Evolutionary conservation across 441 rosid genomes (phyloP).

Genomic region (Pelargonium hybrid): DNA sequence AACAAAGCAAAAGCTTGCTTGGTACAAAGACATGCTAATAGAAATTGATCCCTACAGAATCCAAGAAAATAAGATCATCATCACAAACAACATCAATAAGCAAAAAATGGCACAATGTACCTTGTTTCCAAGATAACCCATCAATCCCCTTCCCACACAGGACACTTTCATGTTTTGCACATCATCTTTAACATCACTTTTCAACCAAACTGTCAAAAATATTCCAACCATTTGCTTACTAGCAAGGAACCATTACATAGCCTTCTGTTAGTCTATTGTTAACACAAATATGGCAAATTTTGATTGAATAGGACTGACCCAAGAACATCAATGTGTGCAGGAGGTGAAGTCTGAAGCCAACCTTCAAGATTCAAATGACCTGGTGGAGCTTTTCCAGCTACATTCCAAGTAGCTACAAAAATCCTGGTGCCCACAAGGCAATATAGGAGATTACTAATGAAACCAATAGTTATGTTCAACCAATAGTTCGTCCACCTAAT

Average conservation of each 20-base stretch:
- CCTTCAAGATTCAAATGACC: conserved; percentile 58
- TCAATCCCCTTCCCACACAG: conserved; percentile 89
- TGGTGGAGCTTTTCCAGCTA: conserved; percentile 70
- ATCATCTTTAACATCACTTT: conserved; percentile 66
- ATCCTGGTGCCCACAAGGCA: conserved; percentile 22
- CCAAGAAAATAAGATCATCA: conserved; percentile 18
- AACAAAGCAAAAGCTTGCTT: conserved; percentile 94
- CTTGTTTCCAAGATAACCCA: conserved; percentile 99
- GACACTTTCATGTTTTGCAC: conserved; percentile 88
- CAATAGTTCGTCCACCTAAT: conserved; percentile 24
- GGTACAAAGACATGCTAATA: conserved; percentile 91
- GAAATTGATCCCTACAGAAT: conserved; percentile 90
- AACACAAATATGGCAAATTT: not conserved
- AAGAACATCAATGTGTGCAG: conserved; percentile 66
- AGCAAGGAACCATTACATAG: conserved; percentile 7
- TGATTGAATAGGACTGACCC: conserved; percentile 28
- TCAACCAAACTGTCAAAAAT: conserved; percentile 85
- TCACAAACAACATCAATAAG: too few species aligned
- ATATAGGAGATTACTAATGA: conserved; percentile 14
- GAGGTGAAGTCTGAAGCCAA: conserved; percentile 69
- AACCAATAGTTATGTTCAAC: conserved; percentile 6
- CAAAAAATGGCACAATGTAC: conserved; percentile 24
- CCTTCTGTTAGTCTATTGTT: conserved; percentile 6
- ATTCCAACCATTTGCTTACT: conserved; percentile 97
- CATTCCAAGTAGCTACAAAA: conserved; percentile 75